phyloP scores from a whole-genome alignment of 805 yeast genomes.

The Myxozyma udenii region DNA sequence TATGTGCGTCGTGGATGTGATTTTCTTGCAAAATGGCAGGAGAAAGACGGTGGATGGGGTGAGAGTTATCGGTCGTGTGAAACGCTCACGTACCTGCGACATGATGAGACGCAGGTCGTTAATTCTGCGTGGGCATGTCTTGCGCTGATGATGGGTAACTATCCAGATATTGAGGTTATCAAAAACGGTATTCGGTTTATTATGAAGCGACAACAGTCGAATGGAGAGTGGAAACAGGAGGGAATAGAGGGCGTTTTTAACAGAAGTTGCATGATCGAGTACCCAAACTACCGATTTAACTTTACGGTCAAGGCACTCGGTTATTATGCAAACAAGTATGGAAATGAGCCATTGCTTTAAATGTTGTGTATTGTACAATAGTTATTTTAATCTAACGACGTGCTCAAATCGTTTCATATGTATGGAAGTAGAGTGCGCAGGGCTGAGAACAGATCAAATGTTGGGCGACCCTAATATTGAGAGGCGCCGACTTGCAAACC shows the following conservation, averaged over 20 bases:
- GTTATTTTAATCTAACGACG: no score
- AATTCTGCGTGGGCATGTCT: constrained; percentile 93
- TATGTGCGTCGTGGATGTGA: constrained; percentile 77
- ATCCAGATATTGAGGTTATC: constrained; percentile 66
- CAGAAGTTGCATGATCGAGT: constrained; percentile 69
- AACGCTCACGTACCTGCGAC: constrained; percentile 24
- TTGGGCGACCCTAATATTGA: no score
- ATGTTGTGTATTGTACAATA: background rate
- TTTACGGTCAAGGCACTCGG: constrained; percentile 95
- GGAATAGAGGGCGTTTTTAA: constrained; percentile 94
- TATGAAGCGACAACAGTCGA: constrained; percentile 59
- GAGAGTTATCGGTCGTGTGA: constrained; percentile 68
- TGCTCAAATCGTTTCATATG: no score
- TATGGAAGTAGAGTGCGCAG: no score
- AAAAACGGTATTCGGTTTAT: constrained; percentile 60
- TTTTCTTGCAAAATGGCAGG: constrained; percentile 70
- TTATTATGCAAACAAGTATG: constrained; percentile 45
- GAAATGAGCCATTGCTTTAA: constrained; percentile 3
- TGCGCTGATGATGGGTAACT: constrained; percentile 73
- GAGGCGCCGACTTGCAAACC: no score
- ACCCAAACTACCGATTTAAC: constrained; percentile 85
- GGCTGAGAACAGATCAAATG: no score
- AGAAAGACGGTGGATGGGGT: constrained; percentile 95
- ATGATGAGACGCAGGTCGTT: constrained; percentile 55
- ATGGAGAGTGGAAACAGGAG: constrained; percentile 86